A percentile compares a stretch with the other conserved stretches of the same genome.
Conservation (phyloP, 2,329 filamentous ascomycete species). For the Aspergillus sp. region DNA sequence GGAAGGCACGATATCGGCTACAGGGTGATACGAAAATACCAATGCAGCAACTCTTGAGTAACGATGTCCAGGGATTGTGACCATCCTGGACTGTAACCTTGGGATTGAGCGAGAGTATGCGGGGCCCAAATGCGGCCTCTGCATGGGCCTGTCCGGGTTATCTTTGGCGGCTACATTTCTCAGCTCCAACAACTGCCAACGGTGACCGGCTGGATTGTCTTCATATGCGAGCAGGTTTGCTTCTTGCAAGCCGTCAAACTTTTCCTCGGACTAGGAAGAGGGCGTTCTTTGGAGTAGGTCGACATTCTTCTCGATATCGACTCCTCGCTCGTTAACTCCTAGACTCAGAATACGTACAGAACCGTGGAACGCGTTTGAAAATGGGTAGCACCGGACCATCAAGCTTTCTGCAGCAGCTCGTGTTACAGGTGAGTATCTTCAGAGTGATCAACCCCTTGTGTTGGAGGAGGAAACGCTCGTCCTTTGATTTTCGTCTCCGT, state of each 20-base stretch:
- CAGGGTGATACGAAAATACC: background rate
- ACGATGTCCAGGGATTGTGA: too few relatives aligned
- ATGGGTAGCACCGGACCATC: background rate
- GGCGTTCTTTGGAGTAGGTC: too few relatives aligned
- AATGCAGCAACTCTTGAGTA: background rate
- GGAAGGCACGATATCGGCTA: background rate
- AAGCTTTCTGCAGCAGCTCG: conserved; percentile 2
- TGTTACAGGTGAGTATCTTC: background rate
- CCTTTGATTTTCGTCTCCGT: background rate
- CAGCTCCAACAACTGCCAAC: too few relatives aligned
- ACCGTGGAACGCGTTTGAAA: too few relatives aligned
- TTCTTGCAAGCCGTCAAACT: too few relatives aligned
- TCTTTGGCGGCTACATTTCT: background rate
- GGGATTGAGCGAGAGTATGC: background rate
- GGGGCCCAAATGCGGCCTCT: background rate
- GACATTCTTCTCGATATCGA: too few relatives aligned
- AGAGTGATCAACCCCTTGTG: background rate
- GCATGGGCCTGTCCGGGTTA: background rate
- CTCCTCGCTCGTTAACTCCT: too few relatives aligned
- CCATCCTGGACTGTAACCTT: too few relatives aligned
- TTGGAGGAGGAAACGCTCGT: background rate
- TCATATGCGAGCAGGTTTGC: too few relatives aligned
- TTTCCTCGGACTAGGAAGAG: too few relatives aligned
- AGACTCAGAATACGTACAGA: too few relatives aligned
- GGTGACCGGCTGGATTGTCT: too few relatives aligned